Base-by-base conservation (phyloP, 495 filamentous ascomycete species). In the Aspergillus nidulans region DNA sequence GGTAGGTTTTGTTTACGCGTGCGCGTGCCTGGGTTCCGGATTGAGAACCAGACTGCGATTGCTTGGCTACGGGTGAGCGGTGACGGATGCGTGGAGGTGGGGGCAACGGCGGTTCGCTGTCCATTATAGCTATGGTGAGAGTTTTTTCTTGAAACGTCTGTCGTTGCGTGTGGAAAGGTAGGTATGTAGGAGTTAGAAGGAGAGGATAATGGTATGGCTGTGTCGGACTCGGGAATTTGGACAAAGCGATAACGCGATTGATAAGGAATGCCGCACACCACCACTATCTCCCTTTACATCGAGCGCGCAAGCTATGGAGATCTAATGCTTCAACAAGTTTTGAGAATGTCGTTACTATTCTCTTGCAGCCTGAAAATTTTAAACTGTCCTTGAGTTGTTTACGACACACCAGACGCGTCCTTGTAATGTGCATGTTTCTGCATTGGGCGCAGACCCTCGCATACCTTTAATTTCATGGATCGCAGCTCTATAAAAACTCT, bases 101-200 rank as follows among this genome's bases (percentile, higher is more conserved):
- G 32, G 74, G 74, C 15, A 77, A 71, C 19, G 74, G 73, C 25
- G 75, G 46, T 57, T 77, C 74, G 61, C 61, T 64, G 45, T 76
- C 74, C 74, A 76, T 77, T 57, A 36, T 59, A 10, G 8, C 9
- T 25, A n/a, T 46, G 19, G 1, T 50, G 51, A 25, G 6, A 45
- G 8, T 19, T 41, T 25, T 36, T 36, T 12, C 13, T 36, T 36
- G 32, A 36, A 36, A 13, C 6, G 12, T 10, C 1, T 2, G 42
- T 26, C 12, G 18, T 23, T 43, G 41, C 8, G 20, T 41, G 8
- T 10, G 20, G n/a, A 36, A 20, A 2, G 32, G 18, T 13, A n/a
- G 4, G 34, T 39, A 18, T 39, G 20, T 34, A 32, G 46, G 26
- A 10, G 8, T 12, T 36, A n/a, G 45, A 48, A 48, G 23, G 18